Percentiles rank a stretch among this genome's conserved stretches.
Evolutionary conservation across 345 rosid genomes (phyloP).

Genomic region (Linum tenue): DNA sequence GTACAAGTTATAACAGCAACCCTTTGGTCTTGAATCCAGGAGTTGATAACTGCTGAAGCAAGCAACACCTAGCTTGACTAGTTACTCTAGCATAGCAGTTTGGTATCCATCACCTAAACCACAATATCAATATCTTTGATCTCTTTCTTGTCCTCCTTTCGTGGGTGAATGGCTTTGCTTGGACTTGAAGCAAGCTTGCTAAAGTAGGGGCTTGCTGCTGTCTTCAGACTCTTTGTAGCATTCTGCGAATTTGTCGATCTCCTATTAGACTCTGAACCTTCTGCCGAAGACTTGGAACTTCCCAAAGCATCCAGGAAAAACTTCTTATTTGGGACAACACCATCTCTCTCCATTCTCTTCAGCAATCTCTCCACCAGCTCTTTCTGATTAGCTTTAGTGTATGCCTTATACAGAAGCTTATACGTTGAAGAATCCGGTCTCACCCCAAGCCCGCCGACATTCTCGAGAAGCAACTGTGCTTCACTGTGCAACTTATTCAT

Average conservation of each 20-base stretch:
- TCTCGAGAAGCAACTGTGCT: slow-evolving; percentile 54
- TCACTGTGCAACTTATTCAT: slow-evolving; percentile 55
- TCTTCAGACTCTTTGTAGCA: slow-evolving; percentile 12
- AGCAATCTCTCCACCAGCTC: slow-evolving; percentile 54
- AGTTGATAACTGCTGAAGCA: too few relatives aligned
- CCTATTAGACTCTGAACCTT: slow-evolving; percentile 28
- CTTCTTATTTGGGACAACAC: slow-evolving; percentile 70
- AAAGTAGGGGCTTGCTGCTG: not conserved
- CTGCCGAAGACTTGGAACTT: slow-evolving; percentile 36
- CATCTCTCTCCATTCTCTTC: slow-evolving; percentile 65
- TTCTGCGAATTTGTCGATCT: slow-evolving; percentile 15
- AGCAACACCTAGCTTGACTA: too few relatives aligned
- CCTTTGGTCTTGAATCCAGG: too few relatives aligned
- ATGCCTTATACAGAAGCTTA: slow-evolving; percentile 79
- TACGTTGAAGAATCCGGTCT: slow-evolving; percentile 57
- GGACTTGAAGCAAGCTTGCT: not conserved
- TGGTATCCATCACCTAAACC: not conserved
- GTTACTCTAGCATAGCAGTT: too few relatives aligned
- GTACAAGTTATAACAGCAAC: too few relatives aligned
- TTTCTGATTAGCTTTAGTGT: slow-evolving; percentile 64
- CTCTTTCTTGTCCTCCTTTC: not conserved
- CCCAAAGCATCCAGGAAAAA: slow-evolving; percentile 83
- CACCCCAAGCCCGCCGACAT: slow-evolving; percentile 32
- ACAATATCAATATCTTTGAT: too few relatives aligned
- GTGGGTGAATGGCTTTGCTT: not conserved